phyloP scores from a whole-genome alignment of 495 filamentous ascomycete species.

The Neurospora sublineolata region DNA sequence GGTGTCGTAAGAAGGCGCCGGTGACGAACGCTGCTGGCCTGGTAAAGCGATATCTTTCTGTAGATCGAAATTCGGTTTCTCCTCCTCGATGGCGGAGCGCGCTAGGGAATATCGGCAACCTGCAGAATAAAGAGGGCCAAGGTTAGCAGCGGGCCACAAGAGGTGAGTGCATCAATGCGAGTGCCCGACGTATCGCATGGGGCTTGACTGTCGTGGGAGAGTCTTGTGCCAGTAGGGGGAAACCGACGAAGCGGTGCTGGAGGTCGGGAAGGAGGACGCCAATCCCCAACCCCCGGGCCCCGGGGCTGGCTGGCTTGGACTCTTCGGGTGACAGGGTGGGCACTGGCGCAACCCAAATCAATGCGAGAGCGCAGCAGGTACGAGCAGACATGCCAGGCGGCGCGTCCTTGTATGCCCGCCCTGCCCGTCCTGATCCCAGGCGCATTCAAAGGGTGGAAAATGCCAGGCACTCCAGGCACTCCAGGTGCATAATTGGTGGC shows the following conservation, averaged over 20 bases:
- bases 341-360: not conserved
- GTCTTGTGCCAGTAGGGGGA: not conserved
- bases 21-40: not conserved
- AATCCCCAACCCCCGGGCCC: not conserved
- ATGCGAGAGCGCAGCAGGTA: not conserved
- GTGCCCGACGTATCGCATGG: constrained; percentile 2
- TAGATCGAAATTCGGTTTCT: not conserved
- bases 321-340: not conserved
- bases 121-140: not conserved
- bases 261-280: not conserved
- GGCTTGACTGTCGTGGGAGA: not conserved
- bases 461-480: not conserved
- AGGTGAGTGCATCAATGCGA: constrained; percentile 3
- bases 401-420: not conserved
- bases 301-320: not conserved
- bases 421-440: not conserved
- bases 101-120: not conserved
- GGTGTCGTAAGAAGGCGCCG: not conserved
- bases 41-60: not conserved
- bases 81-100: not conserved
- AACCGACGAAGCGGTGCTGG: not conserved
- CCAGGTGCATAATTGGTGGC: not conserved
- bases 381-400: not conserved
- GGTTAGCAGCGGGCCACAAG: not conserved
- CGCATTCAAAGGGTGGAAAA: not conserved